Conservation (phyloP, 176 grass and related monocot genomes). For the Lolium multiflorum region DNA sequence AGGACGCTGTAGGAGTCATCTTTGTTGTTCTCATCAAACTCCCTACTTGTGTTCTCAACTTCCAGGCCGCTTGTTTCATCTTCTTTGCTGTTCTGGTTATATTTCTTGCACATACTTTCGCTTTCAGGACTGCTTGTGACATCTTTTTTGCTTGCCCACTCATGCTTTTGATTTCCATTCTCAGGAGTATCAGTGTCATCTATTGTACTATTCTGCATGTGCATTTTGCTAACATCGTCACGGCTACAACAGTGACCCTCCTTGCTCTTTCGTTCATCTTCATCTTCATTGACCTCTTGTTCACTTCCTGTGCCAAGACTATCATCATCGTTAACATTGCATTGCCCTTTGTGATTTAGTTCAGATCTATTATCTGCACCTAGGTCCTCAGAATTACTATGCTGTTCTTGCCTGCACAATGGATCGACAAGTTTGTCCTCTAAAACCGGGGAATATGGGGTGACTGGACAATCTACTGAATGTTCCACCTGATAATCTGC, state of each 20-base stretch:
- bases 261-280: conserved; percentile 42
- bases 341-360: conserved; percentile 30
- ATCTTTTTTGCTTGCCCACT: conserved; percentile 42
- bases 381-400: conserved; percentile 15
- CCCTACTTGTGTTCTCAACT: conserved; percentile 25
- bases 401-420: conserved; percentile 52
- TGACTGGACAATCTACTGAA: conserved; percentile 35
- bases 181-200: conserved; percentile 25
- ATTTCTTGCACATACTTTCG: conserved; percentile 35
- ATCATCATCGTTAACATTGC: conserved; percentile 33
- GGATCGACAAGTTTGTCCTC: conserved; percentile 61
- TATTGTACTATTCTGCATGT: conserved; percentile 5
- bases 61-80: conserved; percentile 20
- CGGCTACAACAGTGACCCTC: conserved; percentile 25
- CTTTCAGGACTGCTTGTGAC: conserved; percentile 31
- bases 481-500: conserved; percentile 31
- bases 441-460: conserved; percentile 41
- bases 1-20: conserved; percentile 27
- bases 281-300: conserved; percentile 26
- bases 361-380: background rate
- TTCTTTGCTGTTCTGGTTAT: conserved; percentile 29
- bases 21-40: conserved; percentile 31
- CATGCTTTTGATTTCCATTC: conserved; percentile 47
- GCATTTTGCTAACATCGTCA: conserved; percentile 44
- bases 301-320: conserved; percentile 21